Evolutionary conservation across 169 alveolate genomes (phyloP).

Genomic region (Plasmodium ovale): DNA sequence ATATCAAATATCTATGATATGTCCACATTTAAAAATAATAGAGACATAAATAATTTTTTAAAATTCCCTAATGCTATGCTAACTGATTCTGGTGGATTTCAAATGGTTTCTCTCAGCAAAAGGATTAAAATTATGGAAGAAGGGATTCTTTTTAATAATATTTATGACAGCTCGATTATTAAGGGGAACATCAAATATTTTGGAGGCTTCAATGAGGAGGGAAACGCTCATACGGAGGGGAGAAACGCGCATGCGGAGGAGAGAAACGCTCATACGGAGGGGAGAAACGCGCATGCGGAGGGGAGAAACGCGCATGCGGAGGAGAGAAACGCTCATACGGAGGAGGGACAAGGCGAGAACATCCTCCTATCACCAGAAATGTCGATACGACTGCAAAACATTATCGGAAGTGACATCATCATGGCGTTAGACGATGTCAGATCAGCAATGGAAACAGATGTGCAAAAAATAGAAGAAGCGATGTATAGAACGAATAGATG

Average conservation of each 20-base stretch:
- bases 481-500: constrained; percentile 82
- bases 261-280: background rate
- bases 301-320: background rate
- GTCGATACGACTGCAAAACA: constrained; percentile 94
- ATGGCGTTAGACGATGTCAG: constrained; percentile 99
- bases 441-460: constrained; percentile 83
- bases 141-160: constrained; percentile 96
- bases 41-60: constrained; percentile 95
- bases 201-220: no score
- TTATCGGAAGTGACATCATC: constrained; percentile 97
- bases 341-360: constrained; percentile 87
- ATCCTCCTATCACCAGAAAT: constrained; percentile 97
- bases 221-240: background rate
- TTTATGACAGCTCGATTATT: constrained; percentile 76
- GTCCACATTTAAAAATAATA: constrained; percentile 90
- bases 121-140: constrained; percentile 93
- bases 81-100: constrained; percentile 99
- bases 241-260: background rate
- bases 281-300: background rate
- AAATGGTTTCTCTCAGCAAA: constrained; percentile 94
- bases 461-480: constrained; percentile 77
- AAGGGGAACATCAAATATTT: constrained; percentile 13
- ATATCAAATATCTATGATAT: constrained; percentile 96
- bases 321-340: constrained; percentile 12
- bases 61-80: constrained; percentile 94